Evolutionary conservation across 495 filamentous ascomycete species (phyloP), one percentile per base, ranked within the genome.

Genomic region (Corynascus novoguineensis): DNA sequence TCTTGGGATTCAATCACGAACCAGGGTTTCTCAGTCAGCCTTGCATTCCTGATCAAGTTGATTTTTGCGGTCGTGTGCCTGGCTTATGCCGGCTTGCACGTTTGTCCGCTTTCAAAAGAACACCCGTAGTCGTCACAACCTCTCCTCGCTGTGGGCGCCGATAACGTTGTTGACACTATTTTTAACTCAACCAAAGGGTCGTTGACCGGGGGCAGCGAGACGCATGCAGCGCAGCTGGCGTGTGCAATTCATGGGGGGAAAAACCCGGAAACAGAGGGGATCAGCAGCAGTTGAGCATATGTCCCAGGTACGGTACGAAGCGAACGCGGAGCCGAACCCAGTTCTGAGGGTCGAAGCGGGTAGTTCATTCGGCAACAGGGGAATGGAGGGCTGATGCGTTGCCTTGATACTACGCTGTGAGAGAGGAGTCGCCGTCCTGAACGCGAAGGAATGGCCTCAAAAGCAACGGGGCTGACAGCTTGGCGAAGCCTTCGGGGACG

Each of bases 131-230:
- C n/a, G n/a, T n/a, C n/a, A n/a, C n/a, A n/a, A n/a, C n/a, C n/a
- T n/a, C n/a, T n/a, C n/a, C n/a, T n/a, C n/a, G n/a, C n/a, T n/a
- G n/a, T n/a, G n/a, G 25, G 27, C 9, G 42, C 25, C 6, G 42
- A n/a, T 15, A 28, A 32, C 17, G 7, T 19, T 5, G 28, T 12
- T 4, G 2, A 29, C 5, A 40, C 46, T 58, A 58, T 58, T 58
- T 58, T 59, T 62, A 53, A 55, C 15, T 38, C 22, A 31, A 21
- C 21, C 47, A 56, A 59, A 53, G n/a, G n/a, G n/a, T n/a, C n/a
- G n/a, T 56, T 47, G 27, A 47, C 28, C 27, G 12, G 14, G 50
- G 50, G 21, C 37, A 31, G 34, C 27, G 38, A 57, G 44, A 35
- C 32, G 3, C 21, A 29, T 10, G 15, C 27, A 15, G 22, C 19